Conservation (phyloP, 1,284 basidiomycete species). For the Heterobasidion annosum region DNA sequence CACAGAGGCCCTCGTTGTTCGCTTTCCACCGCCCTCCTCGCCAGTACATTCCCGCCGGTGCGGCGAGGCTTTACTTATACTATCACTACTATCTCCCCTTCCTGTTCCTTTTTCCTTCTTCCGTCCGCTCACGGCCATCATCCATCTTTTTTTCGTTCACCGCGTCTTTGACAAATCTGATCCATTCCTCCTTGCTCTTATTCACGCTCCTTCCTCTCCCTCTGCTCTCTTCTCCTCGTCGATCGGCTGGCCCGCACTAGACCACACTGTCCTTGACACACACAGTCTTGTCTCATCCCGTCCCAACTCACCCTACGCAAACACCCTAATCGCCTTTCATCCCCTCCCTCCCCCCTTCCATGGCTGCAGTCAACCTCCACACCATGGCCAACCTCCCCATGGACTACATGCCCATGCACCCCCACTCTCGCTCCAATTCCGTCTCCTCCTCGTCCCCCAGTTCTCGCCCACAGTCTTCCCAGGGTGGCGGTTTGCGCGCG, state of each 20-base stretch:
- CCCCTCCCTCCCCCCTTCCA: conserved; percentile 21
- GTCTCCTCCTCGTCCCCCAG: conserved; percentile 63
- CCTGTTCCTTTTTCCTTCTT: conserved; percentile 12
- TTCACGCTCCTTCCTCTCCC: conserved; percentile 10
- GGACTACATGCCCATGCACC: conserved; percentile 57
- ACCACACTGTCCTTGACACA: conserved; percentile 16
- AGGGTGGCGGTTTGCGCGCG: conserved; percentile 47
- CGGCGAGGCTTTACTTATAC: not conserved
- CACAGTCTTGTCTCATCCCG: not conserved
- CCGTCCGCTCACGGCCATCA: conserved; percentile 3
- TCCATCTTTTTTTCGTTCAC: conserved; percentile 11
- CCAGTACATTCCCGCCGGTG: not conserved
- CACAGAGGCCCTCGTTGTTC: conserved; percentile 9
- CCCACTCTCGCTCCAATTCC: conserved; percentile 70
- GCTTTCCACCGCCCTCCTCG: conserved; percentile 1
- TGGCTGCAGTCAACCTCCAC: conserved; percentile 70
- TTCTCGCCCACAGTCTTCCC: conserved; percentile 70
- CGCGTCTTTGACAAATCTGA: not conserved
- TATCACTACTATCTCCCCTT: not conserved
- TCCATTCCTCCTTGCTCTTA: conserved; percentile 8
- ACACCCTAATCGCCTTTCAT: conserved; percentile 10
- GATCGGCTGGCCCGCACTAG: conserved; percentile 28
- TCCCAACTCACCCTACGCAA: conserved; percentile 14
- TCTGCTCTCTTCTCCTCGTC: conserved; percentile 10
- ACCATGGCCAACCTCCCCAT: conserved; percentile 59